phyloP scores from a whole-genome alignment of 805 yeast genomes.

The Saturnispora sekii region DNA sequence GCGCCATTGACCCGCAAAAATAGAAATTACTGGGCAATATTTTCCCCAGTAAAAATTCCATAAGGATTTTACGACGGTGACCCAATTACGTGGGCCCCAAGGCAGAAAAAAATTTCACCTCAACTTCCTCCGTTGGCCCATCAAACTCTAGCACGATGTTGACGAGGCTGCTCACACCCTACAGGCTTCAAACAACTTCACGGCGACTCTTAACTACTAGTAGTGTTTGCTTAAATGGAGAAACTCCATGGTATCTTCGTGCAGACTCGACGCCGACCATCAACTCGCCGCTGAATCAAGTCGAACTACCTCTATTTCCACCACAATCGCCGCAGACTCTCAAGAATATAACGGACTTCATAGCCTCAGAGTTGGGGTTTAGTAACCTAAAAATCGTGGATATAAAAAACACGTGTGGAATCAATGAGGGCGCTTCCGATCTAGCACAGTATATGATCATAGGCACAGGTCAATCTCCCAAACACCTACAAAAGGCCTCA shows the following conservation, averaged over 20 bases:
- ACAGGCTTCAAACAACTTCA: not conserved
- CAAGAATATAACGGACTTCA: constrained; percentile 32
- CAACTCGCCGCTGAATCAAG: constrained; percentile 16
- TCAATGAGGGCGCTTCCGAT: constrained; percentile 26
- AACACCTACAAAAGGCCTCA: constrained; percentile 67
- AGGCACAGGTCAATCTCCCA: constrained; percentile 66
- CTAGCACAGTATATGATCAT: constrained; percentile 47
- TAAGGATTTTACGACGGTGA: too few relatives aligned
- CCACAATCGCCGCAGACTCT: constrained; percentile 44
- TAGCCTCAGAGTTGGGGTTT: constrained; percentile 62
- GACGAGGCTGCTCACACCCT: too few relatives aligned
- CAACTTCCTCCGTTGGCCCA: too few relatives aligned
- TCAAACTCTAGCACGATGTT: too few relatives aligned
- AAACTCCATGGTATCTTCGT: constrained; percentile 28
- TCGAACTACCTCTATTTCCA: constrained; percentile 51
- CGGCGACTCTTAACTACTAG: not conserved
- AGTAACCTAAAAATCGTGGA: constrained; percentile 19
- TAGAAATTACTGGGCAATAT: too few relatives aligned
- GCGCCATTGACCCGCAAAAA: too few relatives aligned
- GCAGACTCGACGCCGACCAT: constrained; percentile 23
- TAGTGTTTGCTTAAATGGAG: not conserved
- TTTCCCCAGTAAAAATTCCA: too few relatives aligned
- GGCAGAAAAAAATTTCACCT: too few relatives aligned
- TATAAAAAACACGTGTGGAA: not conserved
- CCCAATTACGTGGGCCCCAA: too few relatives aligned